Conservation (phyloP, 73 alveolate genomes). For the Halteria grandinella region DNA sequence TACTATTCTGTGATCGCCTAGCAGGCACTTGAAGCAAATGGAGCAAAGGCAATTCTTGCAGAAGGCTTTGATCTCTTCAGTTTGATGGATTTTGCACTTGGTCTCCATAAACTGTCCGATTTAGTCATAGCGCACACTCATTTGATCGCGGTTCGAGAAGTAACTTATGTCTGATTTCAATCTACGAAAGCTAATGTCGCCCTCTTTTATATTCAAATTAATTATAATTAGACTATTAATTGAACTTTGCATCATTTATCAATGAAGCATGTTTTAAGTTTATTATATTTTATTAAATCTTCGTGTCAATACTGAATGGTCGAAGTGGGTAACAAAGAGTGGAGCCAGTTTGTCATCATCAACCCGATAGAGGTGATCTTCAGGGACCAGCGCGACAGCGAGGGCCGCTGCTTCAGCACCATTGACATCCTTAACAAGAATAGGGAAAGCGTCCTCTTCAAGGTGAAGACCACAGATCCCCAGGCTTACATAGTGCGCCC, state of each 20-base stretch:
- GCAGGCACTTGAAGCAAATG: conserved; percentile 70
- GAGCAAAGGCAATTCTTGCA: conserved; percentile 63
- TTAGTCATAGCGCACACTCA: conserved; percentile 7
- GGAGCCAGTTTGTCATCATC: conserved; percentile 2
- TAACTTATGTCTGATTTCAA: too few species aligned
- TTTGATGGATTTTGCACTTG: conserved; percentile 47
- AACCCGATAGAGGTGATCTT: conserved; percentile 31
- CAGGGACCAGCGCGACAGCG: conserved; percentile 10
- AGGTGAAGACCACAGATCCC: conserved; percentile 67
- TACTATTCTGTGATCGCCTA: conserved; percentile 73
- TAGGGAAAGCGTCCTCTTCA: conserved; percentile 22
- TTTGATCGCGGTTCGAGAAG: too few species aligned
- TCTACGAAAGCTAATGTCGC: too few species aligned
- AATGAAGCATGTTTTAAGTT: too few species aligned
- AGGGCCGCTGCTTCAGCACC: background rate
- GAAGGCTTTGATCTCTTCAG: conserved; percentile 65
- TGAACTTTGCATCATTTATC: too few species aligned
- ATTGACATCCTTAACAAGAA: conserved; percentile 30
- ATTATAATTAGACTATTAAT: too few species aligned
- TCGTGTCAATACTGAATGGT: too few species aligned
- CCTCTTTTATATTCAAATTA: too few species aligned
- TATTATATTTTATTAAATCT: too few species aligned
- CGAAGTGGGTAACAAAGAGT: too few species aligned
- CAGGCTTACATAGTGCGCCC: conserved; percentile 62
- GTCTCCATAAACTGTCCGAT: conserved; percentile 38